A percentile compares a stretch with the other conserved stretches of the same genome.
phyloP scores from a whole-genome alignment of 179 eudicot genomes.

The Beta corolliflora region DNA sequence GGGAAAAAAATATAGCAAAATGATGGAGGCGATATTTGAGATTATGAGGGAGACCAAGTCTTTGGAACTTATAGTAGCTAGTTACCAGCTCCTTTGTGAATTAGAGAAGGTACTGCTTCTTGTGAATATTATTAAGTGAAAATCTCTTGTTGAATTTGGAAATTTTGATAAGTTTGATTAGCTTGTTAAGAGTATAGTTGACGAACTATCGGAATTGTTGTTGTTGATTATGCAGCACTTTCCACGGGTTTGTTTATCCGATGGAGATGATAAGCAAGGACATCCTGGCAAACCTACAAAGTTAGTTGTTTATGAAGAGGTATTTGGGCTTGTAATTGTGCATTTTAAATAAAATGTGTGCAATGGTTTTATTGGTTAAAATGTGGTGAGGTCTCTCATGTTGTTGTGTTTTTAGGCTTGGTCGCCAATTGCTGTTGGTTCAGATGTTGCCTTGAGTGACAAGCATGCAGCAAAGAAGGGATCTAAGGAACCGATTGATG shows the following conservation, averaged over 20 bases:
- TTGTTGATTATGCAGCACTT: slow-evolving; percentile 51
- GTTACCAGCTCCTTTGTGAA: slow-evolving; percentile 71
- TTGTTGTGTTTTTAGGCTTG: slow-evolving; percentile 64
- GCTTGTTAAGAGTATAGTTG: not conserved
- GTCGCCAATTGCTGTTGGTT: slow-evolving; percentile 68
- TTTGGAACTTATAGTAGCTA: slow-evolving; percentile 66
- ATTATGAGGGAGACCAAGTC: slow-evolving; percentile 74
- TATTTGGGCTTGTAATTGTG: slow-evolving; percentile 25
- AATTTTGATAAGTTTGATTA: not conserved
- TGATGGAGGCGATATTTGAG: slow-evolving; percentile 70
- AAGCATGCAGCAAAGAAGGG: slow-evolving; percentile 33
- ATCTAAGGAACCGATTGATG: slow-evolving; percentile 47
- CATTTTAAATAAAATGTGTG: not conserved
- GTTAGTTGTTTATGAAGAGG: slow-evolving; percentile 68
- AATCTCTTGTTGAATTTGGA: not conserved
- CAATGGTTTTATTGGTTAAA: not conserved
- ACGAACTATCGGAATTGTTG: not conserved
- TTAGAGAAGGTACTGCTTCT: slow-evolving; percentile 63
- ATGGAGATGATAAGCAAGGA: slow-evolving; percentile 31
- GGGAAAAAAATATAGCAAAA: slow-evolving; percentile 51
- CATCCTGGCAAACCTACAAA: slow-evolving; percentile 31
- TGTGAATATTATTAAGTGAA: not conserved
- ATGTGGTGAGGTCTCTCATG: not conserved
- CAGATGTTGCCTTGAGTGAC: slow-evolving; percentile 42
- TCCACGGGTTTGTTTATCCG: slow-evolving; percentile 57